Percentiles rank a stretch among this genome's conserved stretches.
Evolutionary conservation across 495 filamentous ascomycete species (phyloP).

Genomic region (Penicillium antarcticum): DNA sequence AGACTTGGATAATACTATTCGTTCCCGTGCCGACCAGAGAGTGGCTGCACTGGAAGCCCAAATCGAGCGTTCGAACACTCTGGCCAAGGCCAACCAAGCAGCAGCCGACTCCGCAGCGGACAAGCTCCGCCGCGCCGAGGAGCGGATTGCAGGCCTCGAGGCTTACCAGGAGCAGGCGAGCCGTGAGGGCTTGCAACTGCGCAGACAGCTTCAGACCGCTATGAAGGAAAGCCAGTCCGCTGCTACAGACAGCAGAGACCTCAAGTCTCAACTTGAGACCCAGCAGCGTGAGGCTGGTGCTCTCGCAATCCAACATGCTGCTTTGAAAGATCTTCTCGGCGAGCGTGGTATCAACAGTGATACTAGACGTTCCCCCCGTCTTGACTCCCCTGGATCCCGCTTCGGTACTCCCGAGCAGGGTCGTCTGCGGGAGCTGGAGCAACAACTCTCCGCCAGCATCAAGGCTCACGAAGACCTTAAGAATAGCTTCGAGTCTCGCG

Average conservation of each 20-base stretch:
- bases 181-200: constrained; percentile 81
- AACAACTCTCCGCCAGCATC: constrained; percentile 74
- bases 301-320: constrained; percentile 82
- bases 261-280: constrained; percentile 72
- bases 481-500: constrained; percentile 66
- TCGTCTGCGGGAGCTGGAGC: constrained; percentile 85
- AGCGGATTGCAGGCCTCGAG: constrained; percentile 92
- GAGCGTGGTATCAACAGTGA: constrained; percentile 77
- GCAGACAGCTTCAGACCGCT: constrained; percentile 81
- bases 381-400: constrained; percentile 69
- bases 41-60: constrained; percentile 75
- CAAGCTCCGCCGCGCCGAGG: constrained; percentile 87
- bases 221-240: constrained; percentile 75
- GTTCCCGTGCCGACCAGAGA: constrained; percentile 67
- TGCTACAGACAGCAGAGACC: constrained; percentile 71
- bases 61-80: constrained; percentile 67
- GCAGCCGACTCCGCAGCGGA: constrained; percentile 88
- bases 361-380: constrained; percentile 50
- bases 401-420: constrained; percentile 75
- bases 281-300: constrained; percentile 89
- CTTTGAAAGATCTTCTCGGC: constrained; percentile 85
- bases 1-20: constrained; percentile 44
- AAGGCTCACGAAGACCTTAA: constrained; percentile 83
- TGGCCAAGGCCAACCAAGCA: constrained; percentile 82
- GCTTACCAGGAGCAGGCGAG: constrained; percentile 96